phyloP scores from a whole-genome alignment of 208 protist species.

The Acanthamoeba culbertsoni region DNA sequence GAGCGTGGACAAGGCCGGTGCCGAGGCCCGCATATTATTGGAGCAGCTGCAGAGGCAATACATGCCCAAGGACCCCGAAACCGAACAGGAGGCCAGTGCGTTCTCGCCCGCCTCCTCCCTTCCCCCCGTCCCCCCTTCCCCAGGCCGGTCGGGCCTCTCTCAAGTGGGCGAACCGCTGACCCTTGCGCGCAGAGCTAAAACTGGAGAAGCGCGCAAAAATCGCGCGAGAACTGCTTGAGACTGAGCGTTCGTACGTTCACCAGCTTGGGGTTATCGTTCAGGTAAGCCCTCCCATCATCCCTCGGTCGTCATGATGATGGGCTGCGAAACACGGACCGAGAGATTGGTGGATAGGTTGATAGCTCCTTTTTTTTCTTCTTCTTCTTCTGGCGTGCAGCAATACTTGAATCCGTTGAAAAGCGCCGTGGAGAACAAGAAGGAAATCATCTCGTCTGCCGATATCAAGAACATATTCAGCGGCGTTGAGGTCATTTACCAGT shows the following conservation, averaged over 20 bases:
- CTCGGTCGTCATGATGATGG: too few species aligned
- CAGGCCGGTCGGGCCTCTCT: too few species aligned
- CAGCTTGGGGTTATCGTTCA: neutral
- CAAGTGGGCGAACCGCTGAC: too few species aligned
- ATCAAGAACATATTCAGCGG: conserved; percentile 35
- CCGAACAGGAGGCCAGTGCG: neutral
- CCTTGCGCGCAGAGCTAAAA: neutral
- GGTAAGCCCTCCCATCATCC: neutral
- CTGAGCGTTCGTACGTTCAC: neutral
- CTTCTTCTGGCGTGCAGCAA: neutral
- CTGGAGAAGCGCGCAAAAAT: neutral
- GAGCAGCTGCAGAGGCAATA: neutral
- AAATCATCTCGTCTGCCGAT: neutral
- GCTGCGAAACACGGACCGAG: too few species aligned
- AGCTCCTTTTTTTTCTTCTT: neutral
- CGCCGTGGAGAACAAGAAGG: neutral
- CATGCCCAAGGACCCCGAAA: neutral
- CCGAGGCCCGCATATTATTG: neutral
- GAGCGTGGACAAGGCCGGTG: neutral
- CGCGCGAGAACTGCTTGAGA: neutral
- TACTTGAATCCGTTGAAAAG: conserved; percentile 7
- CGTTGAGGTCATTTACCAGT: conserved; percentile 6
- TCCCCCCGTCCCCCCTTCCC: neutral
- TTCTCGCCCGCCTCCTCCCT: too few species aligned
- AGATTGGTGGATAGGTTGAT: too few species aligned